Percentiles rank a stretch among this genome's conserved stretches.
phyloP scores from a whole-genome alignment of 306 rosid species.

The Trichosanthes cucumerina region DNA sequence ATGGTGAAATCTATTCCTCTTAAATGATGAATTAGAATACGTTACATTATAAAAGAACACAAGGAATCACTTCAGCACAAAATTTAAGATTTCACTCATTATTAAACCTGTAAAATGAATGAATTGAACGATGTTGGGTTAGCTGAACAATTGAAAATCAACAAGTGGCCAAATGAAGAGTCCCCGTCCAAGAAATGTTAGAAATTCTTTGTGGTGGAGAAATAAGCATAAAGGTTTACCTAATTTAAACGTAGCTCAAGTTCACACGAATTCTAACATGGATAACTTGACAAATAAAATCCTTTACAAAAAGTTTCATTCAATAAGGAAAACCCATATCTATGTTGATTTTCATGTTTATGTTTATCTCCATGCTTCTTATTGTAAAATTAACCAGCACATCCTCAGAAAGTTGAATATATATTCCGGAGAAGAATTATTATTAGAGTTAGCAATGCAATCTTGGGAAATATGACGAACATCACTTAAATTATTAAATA shows the following conservation, averaged over 20 bases:
- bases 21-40: neutral
- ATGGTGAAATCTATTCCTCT: neutral
- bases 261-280: neutral
- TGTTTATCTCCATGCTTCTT: neutral
- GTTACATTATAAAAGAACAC: neutral
- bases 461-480: neutral
- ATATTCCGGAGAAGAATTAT: neutral
- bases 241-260: neutral
- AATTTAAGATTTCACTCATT: neutral
- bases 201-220: neutral
- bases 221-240: neutral
- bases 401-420: neutral
- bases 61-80: neutral
- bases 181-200: neutral
- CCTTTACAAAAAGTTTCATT: neutral
- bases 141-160: neutral
- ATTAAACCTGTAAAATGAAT: neutral
- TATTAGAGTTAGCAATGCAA: neutral
- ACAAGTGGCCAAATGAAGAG: neutral
- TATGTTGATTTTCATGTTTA: neutral
- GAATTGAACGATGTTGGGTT: neutral
- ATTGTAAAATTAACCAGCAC: neutral
- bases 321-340: neutral
- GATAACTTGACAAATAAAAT: neutral
- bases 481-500: conserved; percentile 9